phyloP scores from a whole-genome alignment of 192 early-diverging fungal genomes.

The Dispira parvispora region DNA sequence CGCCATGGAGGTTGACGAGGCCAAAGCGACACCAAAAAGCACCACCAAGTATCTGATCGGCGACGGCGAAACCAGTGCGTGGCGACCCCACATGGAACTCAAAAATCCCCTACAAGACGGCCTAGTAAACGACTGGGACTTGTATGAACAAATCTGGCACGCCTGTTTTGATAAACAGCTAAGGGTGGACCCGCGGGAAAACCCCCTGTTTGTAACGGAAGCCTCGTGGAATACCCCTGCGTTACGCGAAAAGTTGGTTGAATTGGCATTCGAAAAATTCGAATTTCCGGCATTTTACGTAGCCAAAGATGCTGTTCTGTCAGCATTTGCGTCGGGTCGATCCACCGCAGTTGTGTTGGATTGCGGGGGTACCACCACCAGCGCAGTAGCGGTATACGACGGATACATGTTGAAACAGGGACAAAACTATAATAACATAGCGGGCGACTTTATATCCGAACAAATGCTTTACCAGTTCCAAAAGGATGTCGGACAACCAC shows the following conservation, averaged over 20 bases:
- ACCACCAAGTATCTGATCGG: conserved; percentile 46
- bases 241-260: conserved; percentile 69
- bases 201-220: conserved; percentile 84
- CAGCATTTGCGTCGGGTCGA: conserved; percentile 81
- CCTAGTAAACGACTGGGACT: conserved; percentile 92
- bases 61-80: conserved; percentile 46
- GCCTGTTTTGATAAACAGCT: conserved; percentile 58
- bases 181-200: conserved; percentile 58
- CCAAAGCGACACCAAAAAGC: conserved; percentile 12
- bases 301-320: conserved; percentile 77
- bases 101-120: conserved; percentile 73
- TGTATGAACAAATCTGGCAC: conserved; percentile 82
- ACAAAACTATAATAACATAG: conserved; percentile 34
- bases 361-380: conserved; percentile 75
- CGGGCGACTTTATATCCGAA: conserved; percentile 65
- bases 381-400: conserved; percentile 91
- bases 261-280: conserved; percentile 92
- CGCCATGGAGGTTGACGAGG: background rate
- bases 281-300: conserved; percentile 86
- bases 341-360: conserved; percentile 83
- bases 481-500: conserved; percentile 35
- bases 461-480: conserved; percentile 51
- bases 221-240: conserved; percentile 80
- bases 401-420: conserved; percentile 85
- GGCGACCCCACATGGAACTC: conserved; percentile 68